phyloP scores from a whole-genome alignment of 2,329 filamentous ascomycete genomes.

The Monilinia fructigena region DNA sequence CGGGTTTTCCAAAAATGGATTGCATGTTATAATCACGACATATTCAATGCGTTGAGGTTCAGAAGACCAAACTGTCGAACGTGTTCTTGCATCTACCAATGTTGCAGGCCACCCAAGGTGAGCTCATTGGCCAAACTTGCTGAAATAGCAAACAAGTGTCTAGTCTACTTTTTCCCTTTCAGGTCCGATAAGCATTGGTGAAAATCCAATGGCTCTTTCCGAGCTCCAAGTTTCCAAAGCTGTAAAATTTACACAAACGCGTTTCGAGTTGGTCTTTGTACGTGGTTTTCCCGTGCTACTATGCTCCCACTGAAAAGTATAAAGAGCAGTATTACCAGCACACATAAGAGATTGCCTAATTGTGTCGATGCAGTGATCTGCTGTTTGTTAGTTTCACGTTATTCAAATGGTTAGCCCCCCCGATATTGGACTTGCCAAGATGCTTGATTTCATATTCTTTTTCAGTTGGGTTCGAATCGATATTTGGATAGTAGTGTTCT shows the following conservation, averaged over 20 bases:
- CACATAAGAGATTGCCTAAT: slow-evolving; percentile 3
- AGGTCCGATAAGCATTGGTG: background rate
- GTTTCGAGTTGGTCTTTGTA: slow-evolving; percentile 1
- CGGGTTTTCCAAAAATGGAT: too few species aligned
- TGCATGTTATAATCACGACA: too few species aligned
- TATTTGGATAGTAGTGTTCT: slow-evolving; percentile 5
- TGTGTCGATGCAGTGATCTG: slow-evolving; percentile 4
- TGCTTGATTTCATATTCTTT: background rate
- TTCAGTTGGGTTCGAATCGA: background rate
- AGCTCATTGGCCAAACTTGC: too few species aligned
- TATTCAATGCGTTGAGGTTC: too few species aligned
- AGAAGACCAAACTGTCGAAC: too few species aligned
- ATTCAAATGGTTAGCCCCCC: too few species aligned
- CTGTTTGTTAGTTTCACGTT: background rate
- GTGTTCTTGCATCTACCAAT: too few species aligned
- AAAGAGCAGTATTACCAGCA: background rate
- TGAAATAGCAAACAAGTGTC: background rate
- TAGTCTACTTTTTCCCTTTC: background rate
- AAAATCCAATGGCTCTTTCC: slow-evolving; percentile 1
- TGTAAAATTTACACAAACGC: background rate
- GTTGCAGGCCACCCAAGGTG: too few species aligned
- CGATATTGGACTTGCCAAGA: background rate
- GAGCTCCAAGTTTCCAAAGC: background rate
- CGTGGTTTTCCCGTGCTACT: slow-evolving; percentile 1
- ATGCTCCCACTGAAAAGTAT: background rate